phyloP scores from a whole-genome alignment of 2,329 filamentous ascomycete genomes.

The Penicillium sp. region DNA sequence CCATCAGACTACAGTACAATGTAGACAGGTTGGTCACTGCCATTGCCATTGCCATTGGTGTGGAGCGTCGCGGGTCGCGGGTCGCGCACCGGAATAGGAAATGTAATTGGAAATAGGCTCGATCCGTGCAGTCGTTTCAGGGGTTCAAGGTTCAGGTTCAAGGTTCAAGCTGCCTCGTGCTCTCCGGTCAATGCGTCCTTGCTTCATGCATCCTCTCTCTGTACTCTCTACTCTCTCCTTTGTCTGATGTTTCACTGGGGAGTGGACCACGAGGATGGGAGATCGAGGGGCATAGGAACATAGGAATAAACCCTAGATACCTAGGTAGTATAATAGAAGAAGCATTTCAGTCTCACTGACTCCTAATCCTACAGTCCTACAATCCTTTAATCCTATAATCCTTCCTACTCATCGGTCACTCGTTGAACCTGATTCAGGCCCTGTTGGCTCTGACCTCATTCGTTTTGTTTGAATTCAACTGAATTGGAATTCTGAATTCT shows the following conservation, averaged over 20 bases:
- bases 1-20: neutral
- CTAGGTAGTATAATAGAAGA: conserved; percentile 8
- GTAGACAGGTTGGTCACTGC: neutral
- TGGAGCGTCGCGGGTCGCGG: conserved; percentile 1
- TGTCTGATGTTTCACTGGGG: conserved; percentile 3
- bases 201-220: conserved; percentile 3
- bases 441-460: neutral
- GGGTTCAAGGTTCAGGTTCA: conserved; percentile 4
- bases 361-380: neutral
- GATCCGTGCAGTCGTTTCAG: conserved; percentile 14
- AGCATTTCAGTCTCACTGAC: neutral
- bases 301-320: neutral
- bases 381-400: neutral
- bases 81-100: conserved; percentile 11
- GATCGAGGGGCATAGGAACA: neutral
- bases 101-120: conserved; percentile 10
- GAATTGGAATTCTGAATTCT: neutral
- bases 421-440: conserved; percentile 2
- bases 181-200: conserved; percentile 6
- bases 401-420: conserved; percentile 5
- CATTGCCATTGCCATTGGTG: neutral
- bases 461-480: neutral
- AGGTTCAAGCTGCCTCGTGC: conserved; percentile 12
- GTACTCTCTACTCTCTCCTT: neutral
- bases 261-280: neutral